Percentiles rank a stretch among this genome's conserved stretches.
Conservation (phyloP, 148 eudicot species). For the Chenopodium berlandieri region DNA sequence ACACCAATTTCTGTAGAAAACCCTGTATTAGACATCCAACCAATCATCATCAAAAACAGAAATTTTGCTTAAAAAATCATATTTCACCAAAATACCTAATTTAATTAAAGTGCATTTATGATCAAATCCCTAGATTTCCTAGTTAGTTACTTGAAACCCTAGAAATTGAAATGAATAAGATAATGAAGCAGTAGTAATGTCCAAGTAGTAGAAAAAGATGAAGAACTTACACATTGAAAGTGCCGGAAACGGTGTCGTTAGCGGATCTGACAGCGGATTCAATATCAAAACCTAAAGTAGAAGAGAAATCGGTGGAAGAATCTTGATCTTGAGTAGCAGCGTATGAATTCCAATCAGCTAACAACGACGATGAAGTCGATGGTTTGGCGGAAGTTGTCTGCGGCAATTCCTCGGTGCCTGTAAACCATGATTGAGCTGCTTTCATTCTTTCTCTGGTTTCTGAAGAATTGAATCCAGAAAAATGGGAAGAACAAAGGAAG, state of each 20-base stretch:
- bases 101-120: not conserved
- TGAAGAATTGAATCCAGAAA: too few species aligned
- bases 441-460: slow-evolving; percentile 23
- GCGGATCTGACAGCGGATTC: slow-evolving; percentile 98
- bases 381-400: slow-evolving; percentile 25
- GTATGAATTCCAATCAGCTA: slow-evolving; percentile 93
- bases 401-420: slow-evolving; percentile 32
- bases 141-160: not conserved
- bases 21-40: not conserved
- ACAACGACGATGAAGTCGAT: slow-evolving; percentile 43
- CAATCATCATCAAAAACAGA: not conserved
- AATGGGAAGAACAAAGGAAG: not conserved
- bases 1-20: not conserved
- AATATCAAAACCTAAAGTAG: slow-evolving; percentile 63
- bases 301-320: slow-evolving; percentile 40
- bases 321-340: slow-evolving; percentile 40
- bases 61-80: not conserved
- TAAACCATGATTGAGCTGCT: slow-evolving; percentile 51
- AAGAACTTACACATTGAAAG: slow-evolving; percentile 67
- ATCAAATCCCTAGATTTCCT: not conserved
- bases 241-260: slow-evolving; percentile 83
- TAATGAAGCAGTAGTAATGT: not conserved
- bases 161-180: not conserved
- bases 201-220: not conserved
- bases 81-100: not conserved